phyloP scores from a whole-genome alignment of 345 rosid genomes.

The Murraya koenigii region DNA sequence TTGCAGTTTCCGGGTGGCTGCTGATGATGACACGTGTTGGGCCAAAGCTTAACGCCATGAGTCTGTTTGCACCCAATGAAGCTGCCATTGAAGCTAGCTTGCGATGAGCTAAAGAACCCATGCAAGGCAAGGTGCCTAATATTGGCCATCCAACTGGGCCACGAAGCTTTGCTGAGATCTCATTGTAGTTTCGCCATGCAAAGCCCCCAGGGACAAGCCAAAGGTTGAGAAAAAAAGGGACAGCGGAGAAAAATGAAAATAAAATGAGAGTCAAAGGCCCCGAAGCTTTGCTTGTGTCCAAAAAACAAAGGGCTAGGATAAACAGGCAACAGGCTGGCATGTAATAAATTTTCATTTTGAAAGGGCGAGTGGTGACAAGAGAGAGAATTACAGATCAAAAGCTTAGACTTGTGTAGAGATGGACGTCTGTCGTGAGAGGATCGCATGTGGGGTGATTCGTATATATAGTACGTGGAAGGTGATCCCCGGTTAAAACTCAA shows the following conservation, averaged over 20 bases:
- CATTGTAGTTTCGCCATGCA: conserved; percentile 56
- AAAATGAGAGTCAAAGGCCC: conserved; percentile 24
- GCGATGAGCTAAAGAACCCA: conserved; percentile 64
- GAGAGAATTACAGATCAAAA: not conserved
- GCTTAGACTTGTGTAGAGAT: conserved; percentile 24
- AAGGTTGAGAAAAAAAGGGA: conserved; percentile 26
- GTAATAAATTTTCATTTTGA: conserved; percentile 26
- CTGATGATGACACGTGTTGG: conserved; percentile 47
- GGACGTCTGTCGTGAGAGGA: conserved; percentile 28
- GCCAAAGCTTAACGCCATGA: conserved; percentile 65
- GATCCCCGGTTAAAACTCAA: conserved; percentile 4
- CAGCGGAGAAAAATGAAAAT: conserved; percentile 21
- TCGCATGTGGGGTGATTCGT: conserved; percentile 21
- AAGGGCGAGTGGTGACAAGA: not conserved
- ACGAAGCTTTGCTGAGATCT: conserved; percentile 21
- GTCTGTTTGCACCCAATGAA: conserved; percentile 38
- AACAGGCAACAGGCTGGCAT: conserved; percentile 11
- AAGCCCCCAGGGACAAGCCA: conserved; percentile 63
- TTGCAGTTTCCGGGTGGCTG: conserved; percentile 60
- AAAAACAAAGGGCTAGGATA: conserved; percentile 15
- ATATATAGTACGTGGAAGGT: conserved; percentile 35
- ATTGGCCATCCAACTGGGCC: conserved; percentile 63
- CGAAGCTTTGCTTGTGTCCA: conserved; percentile 16
- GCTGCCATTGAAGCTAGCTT: conserved; percentile 47
- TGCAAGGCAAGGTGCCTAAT: conserved; percentile 43